These are phyloP conservation scores for Heimioporus sp. DNA, from an alignment of 768 basidiomycete species.

Conservation along the genomic window DNA sequence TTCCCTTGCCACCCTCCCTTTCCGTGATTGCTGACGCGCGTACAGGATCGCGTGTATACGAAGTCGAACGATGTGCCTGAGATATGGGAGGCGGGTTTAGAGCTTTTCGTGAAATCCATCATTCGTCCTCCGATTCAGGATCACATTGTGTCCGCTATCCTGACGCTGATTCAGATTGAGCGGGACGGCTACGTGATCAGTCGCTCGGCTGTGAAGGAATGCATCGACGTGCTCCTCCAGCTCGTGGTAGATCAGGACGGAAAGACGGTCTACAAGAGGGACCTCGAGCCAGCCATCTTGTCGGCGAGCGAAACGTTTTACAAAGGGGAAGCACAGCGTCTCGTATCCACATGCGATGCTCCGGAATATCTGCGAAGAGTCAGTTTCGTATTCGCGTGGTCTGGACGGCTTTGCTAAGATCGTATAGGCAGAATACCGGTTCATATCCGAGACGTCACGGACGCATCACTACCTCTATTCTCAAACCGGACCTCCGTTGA, in stretches of 20 bases:
- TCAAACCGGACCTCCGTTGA: conserved; percentile 65
- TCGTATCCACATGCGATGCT: conserved; percentile 75
- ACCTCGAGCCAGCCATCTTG: conserved; percentile 82
- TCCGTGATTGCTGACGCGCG: conserved; percentile 11
- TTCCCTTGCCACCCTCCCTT: background rate
- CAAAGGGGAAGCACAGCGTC: conserved; percentile 61
- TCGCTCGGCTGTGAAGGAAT: conserved; percentile 86
- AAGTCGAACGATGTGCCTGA: conserved; percentile 70
- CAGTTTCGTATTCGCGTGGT: conserved; percentile 26
- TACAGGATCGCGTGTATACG: conserved; percentile 88
- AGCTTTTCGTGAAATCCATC: conserved; percentile 81
- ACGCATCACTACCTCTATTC: conserved; percentile 84
- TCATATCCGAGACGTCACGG: conserved; percentile 81
- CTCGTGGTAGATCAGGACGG: conserved; percentile 52
- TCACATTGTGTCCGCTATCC: conserved; percentile 77
- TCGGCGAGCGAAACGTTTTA: conserved; percentile 80
- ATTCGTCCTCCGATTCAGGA: conserved; percentile 78
- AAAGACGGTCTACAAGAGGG: conserved; percentile 71
- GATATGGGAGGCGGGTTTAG: conserved; percentile 78
- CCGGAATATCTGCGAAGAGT: conserved; percentile 81
- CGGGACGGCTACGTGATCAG: conserved; percentile 90
- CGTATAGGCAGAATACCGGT: conserved; percentile 71
- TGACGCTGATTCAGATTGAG: conserved; percentile 86
- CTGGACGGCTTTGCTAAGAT: conserved; percentile 9
- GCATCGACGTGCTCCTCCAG: conserved; percentile 79